phyloP scores from a whole-genome alignment of 805 yeast species.

The Debaryomyces prosopidis region DNA sequence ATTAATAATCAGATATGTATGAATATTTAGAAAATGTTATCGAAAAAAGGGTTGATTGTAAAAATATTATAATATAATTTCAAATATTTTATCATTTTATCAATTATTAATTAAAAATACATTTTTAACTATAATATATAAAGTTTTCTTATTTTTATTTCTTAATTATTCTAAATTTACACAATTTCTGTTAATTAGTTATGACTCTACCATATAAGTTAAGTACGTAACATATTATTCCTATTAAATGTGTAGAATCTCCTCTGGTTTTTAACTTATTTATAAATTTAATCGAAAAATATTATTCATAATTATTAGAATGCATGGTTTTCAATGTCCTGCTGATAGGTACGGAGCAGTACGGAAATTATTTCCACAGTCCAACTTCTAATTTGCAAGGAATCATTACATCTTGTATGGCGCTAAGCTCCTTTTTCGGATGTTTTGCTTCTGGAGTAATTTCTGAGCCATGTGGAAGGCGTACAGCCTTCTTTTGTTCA shows the following conservation, averaged over 20 bases:
- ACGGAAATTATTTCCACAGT: constrained; percentile 40
- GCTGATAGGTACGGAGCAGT: constrained; percentile 41
- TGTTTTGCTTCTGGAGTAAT: constrained; percentile 50
- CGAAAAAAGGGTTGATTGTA: no score
- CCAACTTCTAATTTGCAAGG: constrained; percentile 56
- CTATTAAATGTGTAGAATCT: constrained; percentile 55
- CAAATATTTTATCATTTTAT: no score
- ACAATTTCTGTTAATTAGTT: no score
- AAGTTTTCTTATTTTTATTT: no score
- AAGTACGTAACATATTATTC: no score
- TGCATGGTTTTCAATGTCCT: constrained; percentile 49
- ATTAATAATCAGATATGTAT: no score
- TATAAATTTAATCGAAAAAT: constrained; percentile 51
- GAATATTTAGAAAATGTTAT: no score
- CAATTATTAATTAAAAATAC: no score
- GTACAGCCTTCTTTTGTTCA: constrained; percentile 38
- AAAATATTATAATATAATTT: no score
- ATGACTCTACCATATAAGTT: no score
- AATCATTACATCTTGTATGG: constrained; percentile 66
- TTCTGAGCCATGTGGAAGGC: constrained; percentile 41
- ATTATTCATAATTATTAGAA: constrained; percentile 49
- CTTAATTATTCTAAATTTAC: no score
- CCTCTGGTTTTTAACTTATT: constrained; percentile 44
- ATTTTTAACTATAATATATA: no score
- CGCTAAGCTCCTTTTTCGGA: constrained; percentile 76